Evolutionary conservation across 2,329 filamentous ascomycete genomes (phyloP).

Genomic region (Aspergillus sp.): DNA sequence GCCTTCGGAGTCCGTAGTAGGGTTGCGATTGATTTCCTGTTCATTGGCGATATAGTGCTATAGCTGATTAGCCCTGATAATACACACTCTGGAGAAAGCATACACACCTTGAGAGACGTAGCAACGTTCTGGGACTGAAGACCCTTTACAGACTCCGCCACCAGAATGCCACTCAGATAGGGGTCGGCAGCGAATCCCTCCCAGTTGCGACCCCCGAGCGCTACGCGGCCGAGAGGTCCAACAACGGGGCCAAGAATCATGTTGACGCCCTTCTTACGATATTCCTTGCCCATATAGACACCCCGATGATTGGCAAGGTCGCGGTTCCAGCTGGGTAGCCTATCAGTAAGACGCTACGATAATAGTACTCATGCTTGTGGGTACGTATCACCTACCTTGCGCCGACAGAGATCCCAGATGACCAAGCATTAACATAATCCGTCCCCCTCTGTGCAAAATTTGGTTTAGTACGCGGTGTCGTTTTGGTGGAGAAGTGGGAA

Average conservation of each 20-base stretch:
- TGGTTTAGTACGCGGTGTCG: no score
- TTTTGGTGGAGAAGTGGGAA: no score
- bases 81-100: accelerated
- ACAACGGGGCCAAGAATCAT: slow-evolving; percentile 38
- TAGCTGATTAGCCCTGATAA: neutral
- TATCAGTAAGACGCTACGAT: no score
- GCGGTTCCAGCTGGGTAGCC: slow-evolving; percentile 48
- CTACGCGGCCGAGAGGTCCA: slow-evolving; percentile 42
- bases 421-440: slow-evolving; percentile 46
- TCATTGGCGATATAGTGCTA: slow-evolving; percentile 63
- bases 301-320: slow-evolving; percentile 55
- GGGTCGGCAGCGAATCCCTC: slow-evolving; percentile 44
- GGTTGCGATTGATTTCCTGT: slow-evolving; percentile 48
- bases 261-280: slow-evolving; percentile 51
- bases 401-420: slow-evolving; percentile 41
- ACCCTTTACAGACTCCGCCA: slow-evolving; percentile 38
- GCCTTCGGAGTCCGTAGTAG: neutral
- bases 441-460: slow-evolving; percentile 14
- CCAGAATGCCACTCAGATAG: slow-evolving; percentile 40
- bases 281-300: slow-evolving; percentile 57
- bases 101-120: slow-evolving; percentile 34
- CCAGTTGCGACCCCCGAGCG: neutral
- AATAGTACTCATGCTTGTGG: no score
- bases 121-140: slow-evolving; percentile 44
- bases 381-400: slow-evolving; percentile 22